A percentile compares a stretch with the other conserved stretches of the same genome.
phyloP scores from a whole-genome alignment of 805 yeast species.

The Lipomyces spencermartinsiae region DNA sequence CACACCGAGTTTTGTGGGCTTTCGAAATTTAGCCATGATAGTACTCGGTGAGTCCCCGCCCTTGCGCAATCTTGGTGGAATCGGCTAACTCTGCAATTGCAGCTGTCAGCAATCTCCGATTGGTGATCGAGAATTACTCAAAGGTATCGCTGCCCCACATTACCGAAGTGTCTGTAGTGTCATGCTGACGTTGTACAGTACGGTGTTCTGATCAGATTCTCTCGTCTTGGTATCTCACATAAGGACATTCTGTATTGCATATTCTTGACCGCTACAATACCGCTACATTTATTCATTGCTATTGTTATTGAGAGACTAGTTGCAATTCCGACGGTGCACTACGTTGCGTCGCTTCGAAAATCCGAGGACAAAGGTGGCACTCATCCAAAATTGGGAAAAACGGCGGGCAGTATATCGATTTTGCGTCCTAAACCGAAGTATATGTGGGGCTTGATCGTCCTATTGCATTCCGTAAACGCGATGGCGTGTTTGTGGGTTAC shows the following conservation, averaged over 20 bases:
- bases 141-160: slow-evolving; percentile 24
- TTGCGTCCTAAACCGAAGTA: slow-evolving; percentile 40
- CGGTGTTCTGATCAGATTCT: slow-evolving; percentile 47
- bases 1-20: slow-evolving; percentile 47
- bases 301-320: slow-evolving; percentile 48
- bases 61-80: too few species aligned
- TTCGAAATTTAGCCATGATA: slow-evolving; percentile 51
- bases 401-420: slow-evolving; percentile 15
- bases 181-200: slow-evolving; percentile 30
- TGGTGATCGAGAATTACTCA: slow-evolving; percentile 48
- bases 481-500: slow-evolving; percentile 43
- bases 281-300: slow-evolving; percentile 49
- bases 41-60: slow-evolving; percentile 41
- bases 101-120: slow-evolving; percentile 50
- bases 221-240: slow-evolving; percentile 45
- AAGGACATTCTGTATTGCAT: slow-evolving; percentile 44
- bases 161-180: neutral
- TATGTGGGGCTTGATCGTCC: slow-evolving; percentile 45
- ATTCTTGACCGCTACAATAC: slow-evolving; percentile 43
- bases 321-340: slow-evolving; percentile 38
- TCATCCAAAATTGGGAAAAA: neutral
- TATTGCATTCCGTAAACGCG: slow-evolving; percentile 47
- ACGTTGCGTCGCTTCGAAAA: slow-evolving; percentile 8
- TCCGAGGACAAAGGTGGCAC: neutral
- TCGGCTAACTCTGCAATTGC: slow-evolving; percentile 1